Percentiles rank a stretch among this genome's conserved stretches.
Conservation (phyloP, 495 filamentous ascomycete species). For the Penicillium alfredii region DNA sequence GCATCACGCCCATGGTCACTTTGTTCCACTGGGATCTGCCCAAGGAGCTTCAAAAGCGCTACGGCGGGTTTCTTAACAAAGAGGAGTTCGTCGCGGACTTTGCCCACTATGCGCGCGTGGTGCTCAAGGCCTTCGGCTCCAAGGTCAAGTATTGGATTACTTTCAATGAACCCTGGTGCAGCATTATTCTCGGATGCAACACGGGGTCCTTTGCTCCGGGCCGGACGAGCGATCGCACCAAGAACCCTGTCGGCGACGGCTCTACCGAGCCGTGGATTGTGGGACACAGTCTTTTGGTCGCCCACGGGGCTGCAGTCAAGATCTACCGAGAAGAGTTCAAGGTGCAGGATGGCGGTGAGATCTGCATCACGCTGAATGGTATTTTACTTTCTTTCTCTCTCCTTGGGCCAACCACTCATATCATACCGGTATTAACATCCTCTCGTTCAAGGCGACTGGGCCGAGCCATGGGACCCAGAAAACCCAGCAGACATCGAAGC, state of each 20-base stretch:
- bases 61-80: slow-evolving; percentile 47
- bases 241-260: slow-evolving; percentile 44
- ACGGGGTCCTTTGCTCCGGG: slow-evolving; percentile 48
- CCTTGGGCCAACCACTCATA: too few relatives aligned
- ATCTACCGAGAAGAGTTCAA: slow-evolving; percentile 50
- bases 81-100: slow-evolving; percentile 48
- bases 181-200: slow-evolving; percentile 47
- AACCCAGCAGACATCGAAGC: slow-evolving; percentile 47
- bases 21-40: slow-evolving; percentile 53
- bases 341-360: slow-evolving; percentile 39
- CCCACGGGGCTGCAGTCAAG: slow-evolving; percentile 46
- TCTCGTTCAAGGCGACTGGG: slow-evolving; percentile 60
- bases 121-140: slow-evolving; percentile 39
- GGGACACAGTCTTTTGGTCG: slow-evolving; percentile 44
- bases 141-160: slow-evolving; percentile 54
- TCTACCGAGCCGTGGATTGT: slow-evolving; percentile 48
- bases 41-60: slow-evolving; percentile 45
- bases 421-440: too few relatives aligned
- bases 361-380: slow-evolving; percentile 53
- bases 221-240: slow-evolving; percentile 42
- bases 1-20: slow-evolving; percentile 47
- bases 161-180: slow-evolving; percentile 52
- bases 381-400: slow-evolving; percentile 1
- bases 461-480: slow-evolving; percentile 48
- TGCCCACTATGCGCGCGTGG: slow-evolving; percentile 43